Evolutionary conservation across 192 early-diverging fungal species (phyloP), one percentile per base, ranked within the genome.

Genomic region (Lobosporangium transversale): DNA sequence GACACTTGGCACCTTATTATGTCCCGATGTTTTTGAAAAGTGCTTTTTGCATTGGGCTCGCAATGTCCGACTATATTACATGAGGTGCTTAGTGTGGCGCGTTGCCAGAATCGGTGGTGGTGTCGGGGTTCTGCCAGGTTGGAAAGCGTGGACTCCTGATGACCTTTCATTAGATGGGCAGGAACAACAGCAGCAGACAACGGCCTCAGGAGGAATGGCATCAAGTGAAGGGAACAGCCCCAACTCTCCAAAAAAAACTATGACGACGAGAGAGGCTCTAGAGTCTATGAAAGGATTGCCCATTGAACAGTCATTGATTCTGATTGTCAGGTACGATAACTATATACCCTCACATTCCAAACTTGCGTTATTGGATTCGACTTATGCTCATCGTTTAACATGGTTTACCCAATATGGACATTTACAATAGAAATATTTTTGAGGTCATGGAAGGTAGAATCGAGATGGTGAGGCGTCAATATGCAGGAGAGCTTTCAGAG

Each of bases 41-140:
- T 59, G 83, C 23, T 78, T 86, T 53, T 55, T 83, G 20, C 84
- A 86, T 43, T 86, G 84, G 84, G 73, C 79, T 20, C 66, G 73
- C 21, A 83, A 83, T 49, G 84, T 86, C 11, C 78, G 84, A 11
- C 54, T 80, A 14, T 86, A 81, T 57, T 86, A 80, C 55, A 78
- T 86, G 59, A 49, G 84, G 5, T 68, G 70, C 8, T 47, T 86
- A 15, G 71, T 86, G 15, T 86, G 80, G 80, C 61, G 80, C 32
- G 75, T 86, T 8, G 80, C 70, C n/a, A 66, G 61, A 30, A 64
- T 81, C 40, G 68, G 76, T 40, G 67, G 67, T 17, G 80, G 66
- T 24, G 68, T 76, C 3, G 73, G 73, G 0, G 33, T 76, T 8
- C 56, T 76, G 53, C 73, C 73, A 24, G 73, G 73, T 1, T 76